Conservation (phyloP, 495 filamentous ascomycete genomes). For the Haplographium delicatum region DNA sequence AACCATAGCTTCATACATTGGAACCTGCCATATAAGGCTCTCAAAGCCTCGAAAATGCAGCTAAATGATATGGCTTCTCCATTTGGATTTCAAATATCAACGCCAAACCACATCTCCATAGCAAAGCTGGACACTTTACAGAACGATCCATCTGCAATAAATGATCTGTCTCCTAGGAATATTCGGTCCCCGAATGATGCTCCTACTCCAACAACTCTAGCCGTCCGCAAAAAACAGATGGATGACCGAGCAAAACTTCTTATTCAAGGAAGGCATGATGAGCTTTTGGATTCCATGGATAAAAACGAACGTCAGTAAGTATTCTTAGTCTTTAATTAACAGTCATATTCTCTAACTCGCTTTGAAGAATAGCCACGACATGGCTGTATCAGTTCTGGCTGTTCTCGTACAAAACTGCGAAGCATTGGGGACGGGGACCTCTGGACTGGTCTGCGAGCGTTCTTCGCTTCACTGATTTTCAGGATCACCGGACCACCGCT, state of each 20-base stretch:
- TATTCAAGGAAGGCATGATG: not conserved
- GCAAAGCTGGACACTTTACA: not conserved
- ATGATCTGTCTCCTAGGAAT: not conserved
- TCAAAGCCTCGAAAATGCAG: not conserved
- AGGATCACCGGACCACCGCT: too few relatives aligned
- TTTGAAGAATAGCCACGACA: not conserved
- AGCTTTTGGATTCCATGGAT: not conserved
- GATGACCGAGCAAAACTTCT: not conserved
- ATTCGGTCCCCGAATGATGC: not conserved
- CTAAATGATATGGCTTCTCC: not conserved
- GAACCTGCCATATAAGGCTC: not conserved
- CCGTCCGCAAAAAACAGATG: not conserved
- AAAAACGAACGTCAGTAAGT: not conserved
- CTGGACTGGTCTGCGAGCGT: not conserved
- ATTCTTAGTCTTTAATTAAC: not conserved
- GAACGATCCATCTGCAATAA: too few relatives aligned
- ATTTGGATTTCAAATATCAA: not conserved
- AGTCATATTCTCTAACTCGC: not conserved
- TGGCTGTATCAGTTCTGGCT: constrained; percentile 1
- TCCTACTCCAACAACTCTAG: not conserved
- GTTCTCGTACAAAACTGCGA: not conserved
- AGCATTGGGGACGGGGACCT: not conserved
- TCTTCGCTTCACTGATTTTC: not conserved
- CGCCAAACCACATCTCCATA: not conserved
- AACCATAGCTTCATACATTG: not conserved